These are phyloP conservation scores for Colletotrichum spinosum DNA, from an alignment of 2,329 filamentous ascomycete species.

Conservation along the genomic window DNA sequence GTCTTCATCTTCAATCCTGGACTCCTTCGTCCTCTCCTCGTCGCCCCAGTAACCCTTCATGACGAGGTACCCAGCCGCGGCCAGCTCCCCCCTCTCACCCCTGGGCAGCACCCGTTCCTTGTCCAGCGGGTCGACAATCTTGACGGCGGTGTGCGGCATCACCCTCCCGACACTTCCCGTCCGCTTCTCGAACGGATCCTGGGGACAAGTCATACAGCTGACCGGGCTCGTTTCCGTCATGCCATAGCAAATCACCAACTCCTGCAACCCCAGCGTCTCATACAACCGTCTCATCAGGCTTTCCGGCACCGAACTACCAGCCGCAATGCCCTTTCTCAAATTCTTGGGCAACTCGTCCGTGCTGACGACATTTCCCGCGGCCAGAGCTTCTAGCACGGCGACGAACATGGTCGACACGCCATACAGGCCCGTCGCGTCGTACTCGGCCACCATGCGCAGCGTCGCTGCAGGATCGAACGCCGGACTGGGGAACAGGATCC, in stretches of 20 bases:
- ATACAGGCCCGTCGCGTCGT: constrained; percentile 76
- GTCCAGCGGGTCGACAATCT: constrained; percentile 80
- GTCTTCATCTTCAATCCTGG: constrained; percentile 60
- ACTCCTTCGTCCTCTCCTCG: constrained; percentile 74
- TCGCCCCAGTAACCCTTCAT: constrained; percentile 96
- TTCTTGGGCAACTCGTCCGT: constrained; percentile 44
- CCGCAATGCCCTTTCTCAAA: constrained; percentile 90
- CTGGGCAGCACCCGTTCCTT: constrained; percentile 69
- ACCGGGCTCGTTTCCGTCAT: constrained; percentile 93
- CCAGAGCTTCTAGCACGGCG: constrained; percentile 84
- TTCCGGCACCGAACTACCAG: constrained; percentile 86
- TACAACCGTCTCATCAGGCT: constrained; percentile 84
- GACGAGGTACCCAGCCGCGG: constrained; percentile 84
- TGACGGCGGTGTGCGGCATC: constrained; percentile 82
- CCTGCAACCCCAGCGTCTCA: constrained; percentile 77
- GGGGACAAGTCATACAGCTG: constrained; percentile 83
- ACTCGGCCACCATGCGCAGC: constrained; percentile 66
- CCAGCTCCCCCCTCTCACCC: constrained; percentile 81
- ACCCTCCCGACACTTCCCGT: constrained; percentile 82
- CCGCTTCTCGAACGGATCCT: constrained; percentile 79
- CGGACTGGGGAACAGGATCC: constrained; percentile 87
- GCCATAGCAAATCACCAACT: constrained; percentile 94
- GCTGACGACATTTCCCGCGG: constrained; percentile 48
- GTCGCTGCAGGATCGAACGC: constrained; percentile 85
- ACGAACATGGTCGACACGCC: constrained; percentile 95